These are phyloP conservation scores for Suillus ampliporus DNA, from an alignment of 768 basidiomycete species.

Conservation along the genomic window DNA sequence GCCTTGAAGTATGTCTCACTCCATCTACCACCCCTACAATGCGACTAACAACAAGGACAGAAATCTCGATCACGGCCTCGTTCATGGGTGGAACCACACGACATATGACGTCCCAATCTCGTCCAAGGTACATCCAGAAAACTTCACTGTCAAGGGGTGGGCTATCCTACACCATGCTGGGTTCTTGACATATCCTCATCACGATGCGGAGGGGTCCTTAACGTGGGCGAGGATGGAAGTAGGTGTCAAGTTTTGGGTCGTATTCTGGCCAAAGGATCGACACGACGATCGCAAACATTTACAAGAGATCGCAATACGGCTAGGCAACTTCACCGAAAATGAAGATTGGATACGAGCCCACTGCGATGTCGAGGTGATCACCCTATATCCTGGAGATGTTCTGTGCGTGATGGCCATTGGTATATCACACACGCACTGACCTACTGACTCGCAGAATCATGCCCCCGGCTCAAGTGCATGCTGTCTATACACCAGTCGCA, in stretches of 20 bases:
- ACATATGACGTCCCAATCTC: not conserved
- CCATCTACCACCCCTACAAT: not conserved
- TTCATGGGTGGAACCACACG: not conserved
- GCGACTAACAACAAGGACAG: not conserved
- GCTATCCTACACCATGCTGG: constrained; percentile 15
- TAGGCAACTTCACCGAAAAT: not conserved
- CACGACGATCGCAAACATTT: not conserved
- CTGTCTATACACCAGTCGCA: constrained; percentile 11
- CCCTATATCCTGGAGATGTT: no score
- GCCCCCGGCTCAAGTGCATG: constrained; percentile 11
- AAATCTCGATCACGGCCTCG: not conserved
- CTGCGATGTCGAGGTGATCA: not conserved
- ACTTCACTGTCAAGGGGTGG: constrained; percentile 3
- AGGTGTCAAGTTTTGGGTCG: not conserved
- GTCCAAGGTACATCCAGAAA: not conserved
- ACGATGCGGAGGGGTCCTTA: constrained; percentile 7
- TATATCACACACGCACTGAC: not conserved
- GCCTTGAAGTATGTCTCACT: not conserved
- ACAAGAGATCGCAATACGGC: not conserved
- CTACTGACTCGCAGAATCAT: constrained; percentile 10
- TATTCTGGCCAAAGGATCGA: not conserved
- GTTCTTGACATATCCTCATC: constrained; percentile 15
- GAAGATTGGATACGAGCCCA: not conserved
- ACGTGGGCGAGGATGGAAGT: not conserved
- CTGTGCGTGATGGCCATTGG: no score